These are phyloP conservation scores for Crithidia sp. DNA, from an alignment of 208 protist genomes.

Conservation along the genomic window DNA sequence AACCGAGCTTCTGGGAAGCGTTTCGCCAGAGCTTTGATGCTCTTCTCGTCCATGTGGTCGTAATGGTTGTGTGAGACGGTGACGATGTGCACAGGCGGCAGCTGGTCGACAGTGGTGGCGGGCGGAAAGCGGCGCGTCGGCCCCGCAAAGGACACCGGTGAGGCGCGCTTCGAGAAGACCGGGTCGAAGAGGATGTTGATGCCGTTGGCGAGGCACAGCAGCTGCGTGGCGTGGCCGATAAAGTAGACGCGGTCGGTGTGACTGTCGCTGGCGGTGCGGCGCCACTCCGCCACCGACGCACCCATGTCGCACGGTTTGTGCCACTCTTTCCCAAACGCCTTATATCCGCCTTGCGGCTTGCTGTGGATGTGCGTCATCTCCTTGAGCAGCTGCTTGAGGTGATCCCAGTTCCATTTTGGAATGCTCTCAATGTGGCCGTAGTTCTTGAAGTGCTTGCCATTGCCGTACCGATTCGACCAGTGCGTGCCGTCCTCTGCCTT, in stretches of 20 bases:
- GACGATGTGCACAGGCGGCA: slow-evolving; percentile 79
- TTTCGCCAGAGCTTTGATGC: slow-evolving; percentile 38
- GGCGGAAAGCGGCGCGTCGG: slow-evolving; percentile 44
- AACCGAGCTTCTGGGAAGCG: slow-evolving; percentile 49
- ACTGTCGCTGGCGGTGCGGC: slow-evolving; percentile 11
- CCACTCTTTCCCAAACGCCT: slow-evolving; percentile 50
- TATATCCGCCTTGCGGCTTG: slow-evolving; percentile 46
- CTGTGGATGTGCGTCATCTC: slow-evolving; percentile 8
- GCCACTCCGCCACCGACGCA: slow-evolving; percentile 33
- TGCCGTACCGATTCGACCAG: slow-evolving; percentile 53
- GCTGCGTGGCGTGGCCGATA: slow-evolving; percentile 77
- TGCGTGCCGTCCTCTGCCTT: slow-evolving; percentile 28
- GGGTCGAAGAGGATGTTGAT: slow-evolving; percentile 86
- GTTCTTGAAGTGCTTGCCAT: slow-evolving; percentile 70
- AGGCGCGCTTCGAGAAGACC: slow-evolving; percentile 69
- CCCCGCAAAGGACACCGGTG: slow-evolving; percentile 65
- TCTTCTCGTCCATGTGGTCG: slow-evolving; percentile 80
- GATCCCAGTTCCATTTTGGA: not conserved
- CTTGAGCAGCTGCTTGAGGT: slow-evolving; percentile 24
- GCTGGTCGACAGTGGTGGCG: slow-evolving; percentile 42
- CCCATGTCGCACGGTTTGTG: slow-evolving; percentile 42
- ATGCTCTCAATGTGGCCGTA: slow-evolving; percentile 16
- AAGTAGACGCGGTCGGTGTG: slow-evolving; percentile 61
- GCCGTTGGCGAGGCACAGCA: slow-evolving; percentile 70
- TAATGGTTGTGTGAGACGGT: slow-evolving; percentile 90